Evolutionary conservation across 768 basidiomycete species (phyloP).

Genomic region (Leccinum subtestaceum): DNA sequence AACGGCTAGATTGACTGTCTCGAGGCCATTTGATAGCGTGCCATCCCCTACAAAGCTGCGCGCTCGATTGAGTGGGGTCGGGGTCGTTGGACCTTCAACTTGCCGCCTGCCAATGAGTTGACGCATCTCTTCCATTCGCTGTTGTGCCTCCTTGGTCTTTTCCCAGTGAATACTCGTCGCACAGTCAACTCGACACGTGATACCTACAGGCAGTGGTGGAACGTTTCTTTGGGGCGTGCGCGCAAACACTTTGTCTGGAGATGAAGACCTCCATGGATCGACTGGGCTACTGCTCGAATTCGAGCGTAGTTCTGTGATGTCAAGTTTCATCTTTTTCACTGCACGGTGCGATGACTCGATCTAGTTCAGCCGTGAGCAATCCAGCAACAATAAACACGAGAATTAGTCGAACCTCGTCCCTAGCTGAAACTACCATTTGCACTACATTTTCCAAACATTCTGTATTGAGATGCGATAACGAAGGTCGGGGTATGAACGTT

Average conservation of each 20-base stretch:
- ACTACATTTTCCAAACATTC: conserved; percentile 48
- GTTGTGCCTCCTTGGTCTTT: conserved; percentile 77
- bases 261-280: conserved; percentile 46
- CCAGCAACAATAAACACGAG: neutral
- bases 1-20: conserved; percentile 13
- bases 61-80: conserved; percentile 48
- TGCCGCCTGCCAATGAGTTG: conserved; percentile 63
- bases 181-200: conserved; percentile 4
- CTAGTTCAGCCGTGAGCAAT: conserved; percentile 36
- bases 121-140: conserved; percentile 82
- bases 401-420: conserved; percentile 54
- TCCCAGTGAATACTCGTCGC: conserved; percentile 6
- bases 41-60: conserved; percentile 33
- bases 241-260: conserved; percentile 52
- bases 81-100: conserved; percentile 42
- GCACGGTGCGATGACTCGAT: conserved; percentile 67
- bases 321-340: conserved; percentile 73
- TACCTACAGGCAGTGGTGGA: conserved; percentile 42
- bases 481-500: conserved; percentile 34
- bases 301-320: conserved; percentile 47
- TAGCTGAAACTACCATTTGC: conserved; percentile 50
- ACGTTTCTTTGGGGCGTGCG: conserved; percentile 46
- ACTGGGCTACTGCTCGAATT: conserved; percentile 21
- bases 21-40: conserved; percentile 12
- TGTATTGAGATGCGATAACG: conserved; percentile 24